Evolutionary conservation across 139 green algal genomes (phyloP), one percentile per base, ranked within the genome.

Genomic region (Tetratostichococcus sp.): DNA sequence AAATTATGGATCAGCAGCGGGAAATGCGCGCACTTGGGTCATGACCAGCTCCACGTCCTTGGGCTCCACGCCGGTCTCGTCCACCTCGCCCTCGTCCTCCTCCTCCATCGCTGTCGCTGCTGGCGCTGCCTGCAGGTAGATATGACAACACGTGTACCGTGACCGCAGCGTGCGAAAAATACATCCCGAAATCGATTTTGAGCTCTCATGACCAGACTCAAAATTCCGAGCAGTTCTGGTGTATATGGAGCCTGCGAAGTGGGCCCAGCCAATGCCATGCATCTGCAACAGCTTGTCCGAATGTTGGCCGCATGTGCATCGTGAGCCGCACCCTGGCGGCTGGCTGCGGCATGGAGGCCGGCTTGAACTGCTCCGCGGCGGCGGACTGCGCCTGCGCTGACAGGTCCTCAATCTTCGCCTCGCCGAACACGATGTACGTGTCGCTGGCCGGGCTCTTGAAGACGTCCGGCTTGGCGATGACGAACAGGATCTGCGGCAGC

Each of bases 41-140:
- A 98, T 98, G 58, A 99, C 96, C 65, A 99, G 91, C 85, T 99
- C 96, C 81, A 99, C 97, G 84, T 99, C 96, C 90, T 99, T 99
- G 80, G 88, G 65, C 86, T 98, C 96, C 35, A 99, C 88, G 23
- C 93, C 96, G 35, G 77, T 87, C 82, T 97, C 95, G 79, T 99
- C 96, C 30, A 99, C 91, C 62, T 94, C 93, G 35, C 74, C 83
- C 39, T 95, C 93, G 33, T 97, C 94, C 34, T 95, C 93, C 30
- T 93, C 91, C 33, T 86, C 84, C 39, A 67, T 79, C 34, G 66
- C 79, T 28, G 77, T 70, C 8, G 72, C 22, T 22, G 66, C 25
- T 34, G 73, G 35, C 43, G 62, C 58, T 35, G 19, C 57, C 25
- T 71, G 68, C 68, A 66, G 21, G 33, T 67, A 30, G 80, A 34